Evolutionary conservation across 495 filamentous ascomycete genomes (phyloP), one percentile per base, ranked within the genome.

Genomic region (Amphirosellinia nigrospora): DNA sequence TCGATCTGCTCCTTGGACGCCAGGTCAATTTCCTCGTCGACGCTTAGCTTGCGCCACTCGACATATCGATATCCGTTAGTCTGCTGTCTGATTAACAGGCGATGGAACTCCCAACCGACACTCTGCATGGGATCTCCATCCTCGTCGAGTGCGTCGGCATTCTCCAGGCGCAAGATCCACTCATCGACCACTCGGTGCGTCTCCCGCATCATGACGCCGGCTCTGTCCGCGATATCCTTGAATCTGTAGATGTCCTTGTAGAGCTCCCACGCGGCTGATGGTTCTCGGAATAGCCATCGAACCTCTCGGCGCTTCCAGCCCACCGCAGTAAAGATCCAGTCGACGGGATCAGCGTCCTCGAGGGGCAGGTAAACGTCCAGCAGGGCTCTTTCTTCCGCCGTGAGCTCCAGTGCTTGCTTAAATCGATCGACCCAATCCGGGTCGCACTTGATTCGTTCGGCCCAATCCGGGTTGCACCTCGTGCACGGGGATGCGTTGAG

Each of bases 161-260:
- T 11, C 64, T 67, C 43, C 36, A 67, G 21, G 48, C 50, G 34
- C 9, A 41, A 32, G 32, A 21, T 21, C 64, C 64, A 67, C 13
- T 56, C 34, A 5, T 58, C 36, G 15, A 58, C 64, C 10, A 67
- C 39, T 9, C 30, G 30, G 39, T 67, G 48, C 6, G 28, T 52
- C 11, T 11, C 4, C 36, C 34, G 39, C 36, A 58, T 39, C 11
- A 10, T 15, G 5, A 67, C 64, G 4, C 10, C 21, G 4, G 64
- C 34, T 8, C 34, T 13, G 4, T 34, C 21, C 26, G 45, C 50
- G 50, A 58, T 36, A 9, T 41, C 23, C 21, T 58, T 19, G 64
- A 67, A 67, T 3, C 32, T 23, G 36, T 55, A 56, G 48, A 67
- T 58, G n/a, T 67, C 64, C 23, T 67, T 55, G 28, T 67, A 67